These are phyloP conservation scores for Talaromyces albobiverticillius DNA, from an alignment of 2,329 filamentous ascomycete genomes.

Conservation along the genomic window DNA sequence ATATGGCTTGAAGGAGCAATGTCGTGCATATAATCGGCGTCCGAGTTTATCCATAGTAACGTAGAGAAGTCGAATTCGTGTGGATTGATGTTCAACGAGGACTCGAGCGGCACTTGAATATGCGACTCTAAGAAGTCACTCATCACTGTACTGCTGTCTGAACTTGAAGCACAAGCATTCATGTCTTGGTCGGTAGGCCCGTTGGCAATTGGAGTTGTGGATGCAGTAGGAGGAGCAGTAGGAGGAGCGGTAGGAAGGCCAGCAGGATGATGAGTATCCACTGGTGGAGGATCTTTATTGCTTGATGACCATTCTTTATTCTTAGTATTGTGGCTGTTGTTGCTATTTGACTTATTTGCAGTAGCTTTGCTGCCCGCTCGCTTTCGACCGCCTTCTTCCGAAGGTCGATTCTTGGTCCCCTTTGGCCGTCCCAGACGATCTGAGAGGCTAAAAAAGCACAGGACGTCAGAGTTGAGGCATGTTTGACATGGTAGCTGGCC, in stretches of 20 bases:
- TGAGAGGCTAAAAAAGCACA: constrained; percentile 12
- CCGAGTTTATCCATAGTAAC: background rate
- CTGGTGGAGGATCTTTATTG: too few relatives aligned
- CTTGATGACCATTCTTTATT: too few relatives aligned
- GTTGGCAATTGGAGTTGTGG: background rate
- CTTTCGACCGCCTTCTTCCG: background rate
- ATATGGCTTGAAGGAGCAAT: background rate
- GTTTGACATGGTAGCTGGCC: constrained; percentile 20
- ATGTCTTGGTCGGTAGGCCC: background rate
- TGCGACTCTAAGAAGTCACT: background rate
- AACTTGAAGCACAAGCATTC: too few relatives aligned
- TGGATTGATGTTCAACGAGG: background rate
- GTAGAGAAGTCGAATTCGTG: background rate
- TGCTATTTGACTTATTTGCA: background rate
- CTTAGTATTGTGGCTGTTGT: background rate
- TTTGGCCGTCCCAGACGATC: constrained; percentile 12
- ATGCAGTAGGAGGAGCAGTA: background rate
- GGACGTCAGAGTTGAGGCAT: constrained; percentile 6
- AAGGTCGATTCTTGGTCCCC: constrained; percentile 10
- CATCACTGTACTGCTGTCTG: background rate
- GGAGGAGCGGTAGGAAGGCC: too few relatives aligned
- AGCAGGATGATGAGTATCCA: too few relatives aligned
- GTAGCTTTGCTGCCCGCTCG: background rate
- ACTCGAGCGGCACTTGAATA: background rate
- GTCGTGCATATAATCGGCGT: background rate